phyloP scores from a whole-genome alignment of 352 stramenopile genomes.

The Phytophthora multivora region DNA sequence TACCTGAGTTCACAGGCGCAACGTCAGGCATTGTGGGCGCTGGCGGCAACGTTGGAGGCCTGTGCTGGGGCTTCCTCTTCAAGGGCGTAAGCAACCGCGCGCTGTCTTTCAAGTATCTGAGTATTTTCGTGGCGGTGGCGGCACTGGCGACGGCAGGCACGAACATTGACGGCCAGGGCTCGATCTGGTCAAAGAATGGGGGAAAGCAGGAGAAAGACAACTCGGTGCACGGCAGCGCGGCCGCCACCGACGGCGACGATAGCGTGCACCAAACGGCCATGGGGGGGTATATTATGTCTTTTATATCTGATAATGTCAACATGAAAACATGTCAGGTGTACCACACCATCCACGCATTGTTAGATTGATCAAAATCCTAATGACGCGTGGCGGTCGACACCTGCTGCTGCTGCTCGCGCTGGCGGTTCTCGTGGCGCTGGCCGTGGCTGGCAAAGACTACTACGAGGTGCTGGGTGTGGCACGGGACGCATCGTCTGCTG shows the following conservation, averaged over 20 bases:
- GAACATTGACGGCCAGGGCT: no score
- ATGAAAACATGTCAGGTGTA: neutral
- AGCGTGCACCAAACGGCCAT: no score
- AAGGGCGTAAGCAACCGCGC: conserved; percentile 34
- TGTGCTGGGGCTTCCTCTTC: conserved; percentile 52
- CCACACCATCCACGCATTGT: no score
- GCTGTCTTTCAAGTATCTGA: conserved; percentile 42
- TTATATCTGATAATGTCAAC: neutral
- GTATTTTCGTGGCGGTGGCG: conserved; percentile 27
- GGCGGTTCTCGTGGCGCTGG: conserved; percentile 27
- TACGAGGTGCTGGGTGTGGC: conserved; percentile 76
- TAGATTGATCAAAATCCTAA: conserved; percentile 10
- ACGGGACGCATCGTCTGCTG: conserved; percentile 61
- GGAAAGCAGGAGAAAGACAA: no score
- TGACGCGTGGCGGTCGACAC: conserved; percentile 30
- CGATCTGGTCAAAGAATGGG: no score
- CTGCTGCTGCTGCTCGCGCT: conserved; percentile 38
- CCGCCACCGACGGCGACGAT: no score
- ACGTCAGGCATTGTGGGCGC: conserved; percentile 48
- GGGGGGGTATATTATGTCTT: no score
- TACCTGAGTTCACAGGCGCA: conserved; percentile 31
- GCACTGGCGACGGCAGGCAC: neutral
- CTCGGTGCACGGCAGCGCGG: no score
- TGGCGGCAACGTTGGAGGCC: conserved; percentile 45
- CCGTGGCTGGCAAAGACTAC: conserved; percentile 56